Evolutionary conservation across 2,329 filamentous ascomycete species (phyloP).

Genomic region (Exophiala bonariae): DNA sequence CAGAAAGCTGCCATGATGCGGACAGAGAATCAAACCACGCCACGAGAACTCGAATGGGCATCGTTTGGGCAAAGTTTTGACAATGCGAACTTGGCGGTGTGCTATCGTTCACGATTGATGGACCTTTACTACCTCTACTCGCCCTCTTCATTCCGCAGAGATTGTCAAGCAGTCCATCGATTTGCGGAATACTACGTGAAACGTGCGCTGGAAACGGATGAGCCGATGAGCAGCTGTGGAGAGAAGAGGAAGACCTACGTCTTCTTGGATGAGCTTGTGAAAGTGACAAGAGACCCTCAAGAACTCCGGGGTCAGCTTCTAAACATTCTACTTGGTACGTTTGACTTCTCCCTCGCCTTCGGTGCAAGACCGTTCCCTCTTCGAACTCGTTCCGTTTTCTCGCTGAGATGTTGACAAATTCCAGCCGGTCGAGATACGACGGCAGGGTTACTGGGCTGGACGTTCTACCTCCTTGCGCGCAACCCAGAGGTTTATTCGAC

Average conservation of each 20-base stretch:
- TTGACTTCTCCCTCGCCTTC: no score
- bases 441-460: conserved; percentile 44
- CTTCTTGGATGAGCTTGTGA: conserved; percentile 50
- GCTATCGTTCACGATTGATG: conserved; percentile 30
- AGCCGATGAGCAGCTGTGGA: conserved; percentile 27
- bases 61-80: conserved; percentile 31
- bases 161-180: conserved; percentile 42
- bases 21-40: conserved; percentile 69
- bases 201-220: conserved; percentile 39
- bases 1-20: conserved; percentile 49
- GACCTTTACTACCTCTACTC: conserved; percentile 38
- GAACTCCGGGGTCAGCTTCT: conserved; percentile 50
- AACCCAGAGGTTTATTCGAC: conserved; percentile 37
- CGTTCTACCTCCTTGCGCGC: conserved; percentile 49
- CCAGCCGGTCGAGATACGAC: conserved; percentile 57
- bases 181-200: conserved; percentile 49
- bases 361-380: no score
- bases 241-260: conserved; percentile 40
- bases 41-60: conserved; percentile 62
- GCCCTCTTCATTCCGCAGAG: conserved; percentile 39
- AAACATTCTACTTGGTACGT: conserved; percentile 51
- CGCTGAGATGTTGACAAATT: no score
- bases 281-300: conserved; percentile 42
- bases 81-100: conserved; percentile 25
- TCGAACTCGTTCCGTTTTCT: no score